These are phyloP conservation scores for Phaeosphaeriaceae sp. DNA, from an alignment of 2,329 filamentous ascomycete genomes.

Conservation along the genomic window DNA sequence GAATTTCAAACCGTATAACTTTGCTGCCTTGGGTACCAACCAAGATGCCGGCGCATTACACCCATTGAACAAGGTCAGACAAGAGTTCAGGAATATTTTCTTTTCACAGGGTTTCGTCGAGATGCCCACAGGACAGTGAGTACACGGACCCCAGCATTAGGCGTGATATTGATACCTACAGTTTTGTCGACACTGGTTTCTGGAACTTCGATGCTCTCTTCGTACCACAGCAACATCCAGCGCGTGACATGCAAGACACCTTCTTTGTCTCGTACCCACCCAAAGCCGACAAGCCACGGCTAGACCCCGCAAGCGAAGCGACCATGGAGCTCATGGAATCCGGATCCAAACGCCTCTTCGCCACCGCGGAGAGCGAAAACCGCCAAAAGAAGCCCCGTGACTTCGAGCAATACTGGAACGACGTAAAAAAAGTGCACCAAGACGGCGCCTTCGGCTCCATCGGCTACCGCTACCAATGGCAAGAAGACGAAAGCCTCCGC, in stretches of 20 bases:
- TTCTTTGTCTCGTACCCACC: conserved; percentile 96
- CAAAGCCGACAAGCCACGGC: conserved; percentile 69
- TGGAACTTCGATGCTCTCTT: conserved; percentile 99
- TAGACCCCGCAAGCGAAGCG: conserved; percentile 58
- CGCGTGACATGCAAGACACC: conserved; percentile 95
- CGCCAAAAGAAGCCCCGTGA: conserved; percentile 63
- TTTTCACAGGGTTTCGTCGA: conserved; percentile 99
- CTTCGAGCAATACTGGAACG: conserved; percentile 87
- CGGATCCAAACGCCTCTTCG: conserved; percentile 59
- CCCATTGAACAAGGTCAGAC: conserved; percentile 86
- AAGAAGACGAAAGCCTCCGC: conserved; percentile 80
- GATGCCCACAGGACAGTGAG: conserved; percentile 85
- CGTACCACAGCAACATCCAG: conserved; percentile 96
- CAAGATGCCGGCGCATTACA: conserved; percentile 59
- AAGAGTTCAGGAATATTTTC: conserved; percentile 97
- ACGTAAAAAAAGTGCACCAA: conserved; percentile 86
- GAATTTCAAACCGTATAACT: conserved; percentile 84
- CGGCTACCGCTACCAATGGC: conserved; percentile 95
- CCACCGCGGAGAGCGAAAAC: conserved; percentile 59
- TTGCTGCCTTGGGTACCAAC: conserved; percentile 72
- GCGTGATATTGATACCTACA: conserved; percentile 29
- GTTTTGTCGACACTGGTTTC: conserved; percentile 94
- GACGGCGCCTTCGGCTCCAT: conserved; percentile 92
- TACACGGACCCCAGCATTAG: background rate
- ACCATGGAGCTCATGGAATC: conserved; percentile 58